A percentile compares a stretch with the other conserved stretches of the same genome.
Evolutionary conservation across 2,329 filamentous ascomycete species (phyloP).

Genomic region (Colletotrichum lentis): DNA sequence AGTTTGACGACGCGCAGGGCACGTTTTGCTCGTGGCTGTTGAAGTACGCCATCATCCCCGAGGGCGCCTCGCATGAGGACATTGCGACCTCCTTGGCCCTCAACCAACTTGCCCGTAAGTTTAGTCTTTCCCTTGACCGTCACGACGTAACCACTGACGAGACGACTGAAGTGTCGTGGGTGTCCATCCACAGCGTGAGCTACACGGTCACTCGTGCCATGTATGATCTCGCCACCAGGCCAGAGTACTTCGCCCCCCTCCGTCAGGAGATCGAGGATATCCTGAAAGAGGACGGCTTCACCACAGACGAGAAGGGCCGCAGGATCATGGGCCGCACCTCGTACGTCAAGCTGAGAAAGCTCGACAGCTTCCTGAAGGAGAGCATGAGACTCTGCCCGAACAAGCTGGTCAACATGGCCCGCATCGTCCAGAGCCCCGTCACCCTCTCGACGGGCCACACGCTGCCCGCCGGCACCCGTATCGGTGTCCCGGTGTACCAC

Average conservation of each 20-base stretch:
- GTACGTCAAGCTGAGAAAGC: constrained; percentile 41
- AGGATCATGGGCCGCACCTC: constrained; percentile 22
- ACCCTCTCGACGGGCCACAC: constrained; percentile 44
- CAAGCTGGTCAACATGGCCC: constrained; percentile 33
- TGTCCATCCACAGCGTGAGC: constrained; percentile 25
- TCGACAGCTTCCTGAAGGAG: constrained; percentile 51
- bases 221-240: constrained; percentile 50
- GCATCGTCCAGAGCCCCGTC: constrained; percentile 38
- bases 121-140: neutral
- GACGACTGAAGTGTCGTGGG: neutral
- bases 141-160: neutral
- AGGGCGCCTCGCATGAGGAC: constrained; percentile 15
- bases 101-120: constrained; percentile 3
- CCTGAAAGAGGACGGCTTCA: constrained; percentile 46
- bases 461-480: constrained; percentile 42
- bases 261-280: constrained; percentile 53
- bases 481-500: constrained; percentile 42
- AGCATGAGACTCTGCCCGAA: constrained; percentile 45
- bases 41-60: constrained; percentile 23
- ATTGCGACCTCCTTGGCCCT: constrained; percentile 21
- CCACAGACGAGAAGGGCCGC: constrained; percentile 22
- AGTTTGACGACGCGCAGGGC: constrained; percentile 26
- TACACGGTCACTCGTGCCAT: constrained; percentile 47
- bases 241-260: constrained; percentile 51
- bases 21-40: constrained; percentile 25